Evolutionary conservation across 202 grass and related monocot genomes (phyloP).

Genomic region (Schoenoplectus triqueter): DNA sequence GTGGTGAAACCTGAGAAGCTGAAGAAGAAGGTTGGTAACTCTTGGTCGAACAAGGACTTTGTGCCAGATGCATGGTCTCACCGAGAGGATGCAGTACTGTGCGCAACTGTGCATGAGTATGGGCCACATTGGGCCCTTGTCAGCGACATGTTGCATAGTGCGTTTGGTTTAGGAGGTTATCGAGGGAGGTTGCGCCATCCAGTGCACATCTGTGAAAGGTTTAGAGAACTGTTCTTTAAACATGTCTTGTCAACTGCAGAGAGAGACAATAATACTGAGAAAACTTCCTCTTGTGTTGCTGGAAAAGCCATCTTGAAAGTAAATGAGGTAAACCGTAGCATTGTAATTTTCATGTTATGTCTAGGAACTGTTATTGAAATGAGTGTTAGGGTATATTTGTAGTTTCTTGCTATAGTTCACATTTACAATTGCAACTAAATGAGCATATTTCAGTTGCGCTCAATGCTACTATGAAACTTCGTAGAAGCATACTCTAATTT

Average conservation of each 20-base stretch:
- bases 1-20: conserved; percentile 87
- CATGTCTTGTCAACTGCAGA: conserved; percentile 73
- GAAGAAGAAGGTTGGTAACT: conserved; percentile 67
- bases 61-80: conserved; percentile 72
- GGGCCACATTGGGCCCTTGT: conserved; percentile 81
- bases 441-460: neutral
- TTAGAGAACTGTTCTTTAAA: conserved; percentile 92
- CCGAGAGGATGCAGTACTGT: conserved; percentile 88
- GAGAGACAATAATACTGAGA: conserved; percentile 56
- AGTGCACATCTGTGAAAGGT: conserved; percentile 94
- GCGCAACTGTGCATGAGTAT: conserved; percentile 79
- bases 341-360: conserved; percentile 21
- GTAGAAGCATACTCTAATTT: neutral
- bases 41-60: conserved; percentile 69
- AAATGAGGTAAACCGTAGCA: conserved; percentile 63
- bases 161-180: conserved; percentile 64
- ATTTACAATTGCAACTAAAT: neutral
- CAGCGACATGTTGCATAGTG: conserved; percentile 72
- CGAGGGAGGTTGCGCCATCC: conserved; percentile 83
- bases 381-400: neutral
- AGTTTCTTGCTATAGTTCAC: neutral
- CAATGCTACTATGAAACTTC: neutral
- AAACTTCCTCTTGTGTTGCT: conserved; percentile 64
- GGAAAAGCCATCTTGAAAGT: conserved; percentile 93
- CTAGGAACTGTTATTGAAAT: neutral